These are phyloP conservation scores for Acarospora socialis DNA, from an alignment of 2,329 filamentous ascomycete species.

Conservation along the genomic window DNA sequence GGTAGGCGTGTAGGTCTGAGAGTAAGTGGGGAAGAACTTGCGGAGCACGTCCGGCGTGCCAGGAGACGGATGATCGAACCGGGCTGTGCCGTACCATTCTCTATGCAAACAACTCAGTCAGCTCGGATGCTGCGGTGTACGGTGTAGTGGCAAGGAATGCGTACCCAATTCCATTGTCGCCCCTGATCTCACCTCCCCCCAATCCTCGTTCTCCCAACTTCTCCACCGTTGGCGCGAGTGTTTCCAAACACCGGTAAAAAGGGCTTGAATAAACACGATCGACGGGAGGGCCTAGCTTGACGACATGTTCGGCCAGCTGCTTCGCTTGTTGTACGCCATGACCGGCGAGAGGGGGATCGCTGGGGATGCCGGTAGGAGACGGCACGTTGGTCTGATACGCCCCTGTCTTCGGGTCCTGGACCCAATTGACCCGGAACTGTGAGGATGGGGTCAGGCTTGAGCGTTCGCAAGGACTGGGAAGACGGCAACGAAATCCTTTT, in stretches of 20 bases:
- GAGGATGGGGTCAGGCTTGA: not conserved
- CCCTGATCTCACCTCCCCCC: conserved; percentile 28
- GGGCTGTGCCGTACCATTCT: conserved; percentile 84
- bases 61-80: conserved; percentile 72
- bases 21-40: conserved; percentile 48
- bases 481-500: not conserved
- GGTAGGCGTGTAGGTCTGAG: conserved; percentile 42
- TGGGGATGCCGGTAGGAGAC: conserved; percentile 75
- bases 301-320: conserved; percentile 55
- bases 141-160: conserved; percentile 11
- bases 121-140: not conserved
- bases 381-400: conserved; percentile 58
- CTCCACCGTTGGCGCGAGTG: conserved; percentile 30
- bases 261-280: conserved; percentile 70
- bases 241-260: conserved; percentile 80
- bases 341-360: conserved; percentile 74
- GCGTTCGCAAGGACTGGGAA: not conserved
- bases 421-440: conserved; percentile 84
- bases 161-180: conserved; percentile 40
- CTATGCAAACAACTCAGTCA: conserved; percentile 25
- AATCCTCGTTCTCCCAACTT: conserved; percentile 20
- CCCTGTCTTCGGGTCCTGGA: conserved; percentile 66
- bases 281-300: conserved; percentile 46
- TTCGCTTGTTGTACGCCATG: conserved; percentile 74
- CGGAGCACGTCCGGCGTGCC: conserved; percentile 50